Base-by-base conservation (phyloP, 2,329 filamentous ascomycete genomes). In the Pseudopyrenochaeta lycopersici region DNA sequence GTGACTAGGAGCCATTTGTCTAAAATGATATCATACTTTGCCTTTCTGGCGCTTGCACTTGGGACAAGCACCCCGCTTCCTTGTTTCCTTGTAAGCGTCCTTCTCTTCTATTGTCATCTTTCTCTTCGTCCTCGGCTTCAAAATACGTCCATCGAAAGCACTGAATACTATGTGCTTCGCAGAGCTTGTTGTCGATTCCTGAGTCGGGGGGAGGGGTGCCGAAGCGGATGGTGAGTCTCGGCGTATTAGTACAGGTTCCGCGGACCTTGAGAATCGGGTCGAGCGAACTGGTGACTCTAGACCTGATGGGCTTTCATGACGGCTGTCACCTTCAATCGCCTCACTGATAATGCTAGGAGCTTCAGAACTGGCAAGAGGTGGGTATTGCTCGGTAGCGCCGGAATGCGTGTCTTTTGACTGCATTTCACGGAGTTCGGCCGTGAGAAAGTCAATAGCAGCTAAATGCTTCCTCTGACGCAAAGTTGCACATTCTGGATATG, bases 391-490 rank as follows among this genome's bases (percentile, higher is more conserved):
- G 14, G 11, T 23, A 39, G 20, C 18, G 4, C 23, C 35, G 3
- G 14, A 12, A 2, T 11, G 20, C 7, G 18, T 10, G 10, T 45
- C 32, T 2, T 53, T 52, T 2, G 21, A 42, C 15, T 52, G 58
- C 59, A 71, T 71, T 6, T 52, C 44, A 4, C 38, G 11, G 4
- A 72, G 60, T 35, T 72, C 70, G 2, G 44, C 35, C 9, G 36
- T n/a, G 7, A 73, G 48, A 30, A 70, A 70, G n/a, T 61, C 56
- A 15, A 71, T 71, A 2, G 62, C 56, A n/a, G 68, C 70, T 45
- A 59, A 52, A 48, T 68, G 61, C 31, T 71, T 71, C 14, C 70
- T 58, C 41, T 72, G 58, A 14, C 64, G 56, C 15, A 64, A 49
- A 35, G 54, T 68, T 14, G 42, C 33, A 18, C 59, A 58, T 10